Base-by-base conservation (phyloP, 768 basidiomycete genomes). In the Rhizopogon roseolus region DNA sequence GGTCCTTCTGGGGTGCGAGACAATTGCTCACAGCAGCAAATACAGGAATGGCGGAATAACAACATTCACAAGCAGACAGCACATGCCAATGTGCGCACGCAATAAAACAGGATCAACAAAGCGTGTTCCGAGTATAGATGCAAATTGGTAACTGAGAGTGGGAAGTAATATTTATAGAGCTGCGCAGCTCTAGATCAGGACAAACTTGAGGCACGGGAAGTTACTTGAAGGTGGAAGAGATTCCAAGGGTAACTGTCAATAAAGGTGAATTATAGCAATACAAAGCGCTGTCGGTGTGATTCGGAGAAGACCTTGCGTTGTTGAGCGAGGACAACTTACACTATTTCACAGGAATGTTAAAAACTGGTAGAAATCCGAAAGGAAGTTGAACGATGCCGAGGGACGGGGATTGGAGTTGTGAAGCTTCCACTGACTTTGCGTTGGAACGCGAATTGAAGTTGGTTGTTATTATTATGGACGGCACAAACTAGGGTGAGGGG, bases 51-150 rank as follows among this genome's bases (percentile, higher is more conserved):
- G n/a, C 25, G 34, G 44, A 55, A 55, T 54, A 44, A 60, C 62
- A 60, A 54, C 56, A 41, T 48, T 44, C 17, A 29, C 17, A 27
- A 49, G 34, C 14, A 36, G 36, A 49, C 36, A 16, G 19, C n/a
- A 25, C 17, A 11, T 14, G 10, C 19, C 36, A 37, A 44, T 38
- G 19, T 22, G 43, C 37, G 40, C 28, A 25, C 39, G 37, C 34
- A 45, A 39, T 34, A 39, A 53, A 54, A 48, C 42, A 29, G 45
- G 28, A 50, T 16, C 3, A 53, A 25, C 37, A 34, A 51, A 34
- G n/a, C 1, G 4, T 8, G 52, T 52, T 28, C 56, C 60, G 52
- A 41, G 52, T 59, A 54, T 64, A 56, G 54, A 19, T 6, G 7
- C 7, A 28, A 38, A 52, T 48, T 54, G 45, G 39, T 22, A 16